Percentiles rank a stretch among this genome's conserved stretches.
phyloP scores from a whole-genome alignment of 176 grass and related monocot species.

The Zoysia japonica region DNA sequence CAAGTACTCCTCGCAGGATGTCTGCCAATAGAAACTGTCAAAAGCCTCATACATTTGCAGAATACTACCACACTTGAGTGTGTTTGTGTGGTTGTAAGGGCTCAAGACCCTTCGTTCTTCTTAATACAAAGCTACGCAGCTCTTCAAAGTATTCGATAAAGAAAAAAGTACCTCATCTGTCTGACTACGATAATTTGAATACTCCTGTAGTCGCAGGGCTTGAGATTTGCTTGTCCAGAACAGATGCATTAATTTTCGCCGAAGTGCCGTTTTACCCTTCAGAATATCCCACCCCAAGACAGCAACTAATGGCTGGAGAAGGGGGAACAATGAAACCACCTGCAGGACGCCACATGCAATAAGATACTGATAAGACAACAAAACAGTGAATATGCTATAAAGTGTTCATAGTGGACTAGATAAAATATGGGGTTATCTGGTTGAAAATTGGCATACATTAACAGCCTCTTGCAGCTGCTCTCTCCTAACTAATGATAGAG shows the following conservation, averaged over 20 bases:
- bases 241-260: conserved; percentile 80
- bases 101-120: no score
- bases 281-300: conserved; percentile 94
- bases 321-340: conserved; percentile 82
- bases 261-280: conserved; percentile 75
- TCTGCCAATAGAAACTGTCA: conserved; percentile 59
- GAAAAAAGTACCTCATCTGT: conserved; percentile 60
- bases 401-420: conserved; percentile 26
- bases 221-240: conserved; percentile 98
- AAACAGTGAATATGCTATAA: conserved; percentile 36
- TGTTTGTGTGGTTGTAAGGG: no score
- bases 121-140: no score
- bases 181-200: conserved; percentile 63
- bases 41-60: conserved; percentile 24
- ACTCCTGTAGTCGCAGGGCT: conserved; percentile 71
- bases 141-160: no score
- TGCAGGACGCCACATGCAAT: conserved; percentile 47
- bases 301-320: conserved; percentile 90
- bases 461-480: conserved; percentile 78
- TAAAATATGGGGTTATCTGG: background rate
- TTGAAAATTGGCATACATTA: conserved; percentile 68
- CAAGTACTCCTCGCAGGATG: conserved; percentile 76
- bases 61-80: background rate
- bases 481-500: conserved; percentile 74
- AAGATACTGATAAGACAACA: conserved; percentile 30